Evolutionary conservation across 805 yeast genomes (phyloP).

Genomic region (Candida nanaspora): DNA sequence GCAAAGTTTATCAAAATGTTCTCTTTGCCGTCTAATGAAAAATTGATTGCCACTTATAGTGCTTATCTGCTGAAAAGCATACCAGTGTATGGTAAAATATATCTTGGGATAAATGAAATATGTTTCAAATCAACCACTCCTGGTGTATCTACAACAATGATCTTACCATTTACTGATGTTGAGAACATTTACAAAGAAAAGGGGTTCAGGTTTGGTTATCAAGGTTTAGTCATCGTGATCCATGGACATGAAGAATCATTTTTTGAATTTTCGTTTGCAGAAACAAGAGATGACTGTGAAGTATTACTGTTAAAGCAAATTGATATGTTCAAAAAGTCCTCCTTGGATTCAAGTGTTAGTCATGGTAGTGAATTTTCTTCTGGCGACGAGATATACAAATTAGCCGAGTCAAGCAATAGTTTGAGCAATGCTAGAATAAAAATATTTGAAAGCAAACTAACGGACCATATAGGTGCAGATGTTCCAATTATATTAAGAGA

Average conservation of each 20-base stretch:
- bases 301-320: conserved; percentile 41
- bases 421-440: conserved; percentile 53
- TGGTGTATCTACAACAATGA: conserved; percentile 73
- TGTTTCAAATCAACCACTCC: conserved; percentile 79
- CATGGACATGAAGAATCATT: conserved; percentile 72
- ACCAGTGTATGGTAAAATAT: conserved; percentile 80
- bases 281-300: conserved; percentile 69
- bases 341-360: conserved; percentile 1
- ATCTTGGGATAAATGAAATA: conserved; percentile 59
- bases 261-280: conserved; percentile 64
- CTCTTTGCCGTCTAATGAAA: conserved; percentile 45
- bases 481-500: conserved; percentile 67
- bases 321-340: conserved; percentile 30
- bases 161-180: conserved; percentile 68
- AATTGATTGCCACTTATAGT: conserved; percentile 61
- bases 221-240: conserved; percentile 62
- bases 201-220: conserved; percentile 63
- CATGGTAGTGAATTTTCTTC: conserved; percentile 8
- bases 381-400: conserved; percentile 23
- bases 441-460: conserved; percentile 61
- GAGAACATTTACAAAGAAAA: conserved; percentile 62
- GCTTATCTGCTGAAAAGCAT: conserved; percentile 61
- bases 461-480: conserved; percentile 51
- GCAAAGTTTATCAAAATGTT: conserved; percentile 60
- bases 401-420: conserved; percentile 21